Conservation (phyloP, 2,329 filamentous ascomycete species). For the Ophiocordyceps camponoti-leonardi region DNA sequence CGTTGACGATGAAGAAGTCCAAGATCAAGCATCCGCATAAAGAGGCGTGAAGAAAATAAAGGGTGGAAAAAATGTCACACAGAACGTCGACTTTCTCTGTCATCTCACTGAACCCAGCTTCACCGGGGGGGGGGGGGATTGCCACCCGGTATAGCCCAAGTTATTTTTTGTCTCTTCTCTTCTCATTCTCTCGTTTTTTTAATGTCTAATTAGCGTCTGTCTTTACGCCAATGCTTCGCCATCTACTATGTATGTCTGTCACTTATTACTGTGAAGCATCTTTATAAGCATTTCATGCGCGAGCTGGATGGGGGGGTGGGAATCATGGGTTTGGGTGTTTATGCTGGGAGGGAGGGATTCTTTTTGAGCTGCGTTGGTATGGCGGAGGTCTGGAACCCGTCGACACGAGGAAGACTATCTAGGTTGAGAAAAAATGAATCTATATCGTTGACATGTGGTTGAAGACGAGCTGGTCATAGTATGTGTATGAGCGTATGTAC, state of each 20-base stretch:
- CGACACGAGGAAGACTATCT: not conserved
- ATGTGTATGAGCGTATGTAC: too few species aligned
- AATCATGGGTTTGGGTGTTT: not conserved
- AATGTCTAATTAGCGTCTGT: not conserved
- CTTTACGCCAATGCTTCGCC: not conserved
- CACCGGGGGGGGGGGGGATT: too few species aligned
- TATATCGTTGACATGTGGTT: too few species aligned
- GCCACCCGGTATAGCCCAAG: too few species aligned
- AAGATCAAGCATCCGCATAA: conserved; percentile 1
- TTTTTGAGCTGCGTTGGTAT: too few species aligned
- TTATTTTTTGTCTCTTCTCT: not conserved
- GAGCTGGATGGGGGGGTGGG: too few species aligned
- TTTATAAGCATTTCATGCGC: not conserved
- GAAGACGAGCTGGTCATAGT: too few species aligned
- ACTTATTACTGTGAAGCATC: not conserved
- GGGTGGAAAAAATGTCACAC: not conserved
- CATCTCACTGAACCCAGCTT: not conserved
- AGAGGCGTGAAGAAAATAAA: not conserved
- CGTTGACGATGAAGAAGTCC: conserved; percentile 10
- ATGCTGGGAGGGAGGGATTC: not conserved
- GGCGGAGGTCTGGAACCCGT: too few species aligned
- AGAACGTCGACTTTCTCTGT: not conserved
- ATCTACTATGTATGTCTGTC: not conserved
- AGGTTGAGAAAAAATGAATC: not conserved
- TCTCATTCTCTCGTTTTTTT: not conserved